Evolutionary conservation across 2,329 filamentous ascomycete genomes (phyloP).

Genomic region (Rhynchosporium agropyri): DNA sequence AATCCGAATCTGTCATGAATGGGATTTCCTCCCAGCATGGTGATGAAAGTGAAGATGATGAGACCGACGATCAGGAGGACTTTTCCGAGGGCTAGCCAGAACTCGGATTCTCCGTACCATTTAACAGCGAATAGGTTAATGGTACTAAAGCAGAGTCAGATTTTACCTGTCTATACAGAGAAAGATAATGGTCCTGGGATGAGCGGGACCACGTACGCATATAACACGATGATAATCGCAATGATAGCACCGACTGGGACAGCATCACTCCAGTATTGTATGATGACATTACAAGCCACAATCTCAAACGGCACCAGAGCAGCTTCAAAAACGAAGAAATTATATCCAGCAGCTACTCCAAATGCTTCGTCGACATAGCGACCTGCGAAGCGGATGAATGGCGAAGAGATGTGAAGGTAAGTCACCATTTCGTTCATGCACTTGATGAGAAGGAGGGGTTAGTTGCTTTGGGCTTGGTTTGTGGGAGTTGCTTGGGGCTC

Average conservation of each 20-base stretch:
- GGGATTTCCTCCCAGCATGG: constrained; percentile 66
- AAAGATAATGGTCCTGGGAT: not conserved
- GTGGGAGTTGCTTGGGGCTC: constrained; percentile 44
- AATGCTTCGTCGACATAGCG: constrained; percentile 76
- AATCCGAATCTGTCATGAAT: constrained; percentile 58
- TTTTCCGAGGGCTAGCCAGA: constrained; percentile 66
- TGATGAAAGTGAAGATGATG: constrained; percentile 61
- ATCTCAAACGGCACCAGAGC: constrained; percentile 48
- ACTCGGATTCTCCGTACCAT: constrained; percentile 78
- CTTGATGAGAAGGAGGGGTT: constrained; percentile 7
- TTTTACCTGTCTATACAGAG: not conserved
- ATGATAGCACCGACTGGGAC: constrained; percentile 49
- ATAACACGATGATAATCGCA: constrained; percentile 55
- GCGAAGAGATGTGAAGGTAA: constrained; percentile 74
- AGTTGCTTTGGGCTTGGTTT: constrained; percentile 26
- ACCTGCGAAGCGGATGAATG: constrained; percentile 77
- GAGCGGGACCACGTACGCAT: constrained; percentile 26
- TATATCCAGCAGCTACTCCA: constrained; percentile 73
- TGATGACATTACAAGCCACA: constrained; percentile 47
- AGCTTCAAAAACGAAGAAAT: constrained; percentile 73
- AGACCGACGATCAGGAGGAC: constrained; percentile 63
- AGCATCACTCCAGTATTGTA: constrained; percentile 55
- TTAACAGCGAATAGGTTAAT: constrained; percentile 77
- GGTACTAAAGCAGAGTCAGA: constrained; percentile 13
- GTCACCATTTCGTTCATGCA: constrained; percentile 74